Base-by-base conservation (phyloP, 2,329 filamentous ascomycete genomes). In the Fusarium beomiforme region DNA sequence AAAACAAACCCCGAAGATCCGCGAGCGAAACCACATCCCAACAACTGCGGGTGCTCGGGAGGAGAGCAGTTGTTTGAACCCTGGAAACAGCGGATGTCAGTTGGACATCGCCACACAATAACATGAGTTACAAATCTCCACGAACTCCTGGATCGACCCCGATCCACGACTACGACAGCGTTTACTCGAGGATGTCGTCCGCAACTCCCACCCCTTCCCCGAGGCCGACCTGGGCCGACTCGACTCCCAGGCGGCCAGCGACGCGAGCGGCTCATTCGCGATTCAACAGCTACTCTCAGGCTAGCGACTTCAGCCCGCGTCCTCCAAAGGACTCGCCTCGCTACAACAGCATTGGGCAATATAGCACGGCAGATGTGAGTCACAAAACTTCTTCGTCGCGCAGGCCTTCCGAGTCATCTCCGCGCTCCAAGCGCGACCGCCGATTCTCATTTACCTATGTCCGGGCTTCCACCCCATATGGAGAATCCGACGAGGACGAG, bases 281-380 rank as follows among this genome's bases (percentile, higher is more conserved):
- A 63, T 77, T 79, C 72, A 80, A 77, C 75, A 82, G 81, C 73
- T 82, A 81, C 69, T 82, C 80, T 46, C 78, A 80, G 67, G 70
- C 74, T 66, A 74, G 71, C 62, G 75, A 75, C 55, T 79, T 77
- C 78, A 84, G 80, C 73, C 85, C 81, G 64, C 83, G 83, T 75
- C 83, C 82, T 64, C 84, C 83, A 42, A 82, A 84, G 66, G 87
- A 88, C 78, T 90, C 88, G 69, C 88, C 88, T 70, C 86, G 88
- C 75, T 90, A 88, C 83, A 89, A 86, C 79, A 89, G 87, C 84
- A 85, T 84, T 78, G 88, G 88, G 80, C 83, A 88, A 78, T 90
- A 90, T 84, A 87, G 86, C 82, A 89, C 88, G 82, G 87, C 86
- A 83, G 88, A 89, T 89, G 88, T 90, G 88, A 90, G 88, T 90